These are phyloP conservation scores for Boletus eberwhitei DNA, from an alignment of 768 basidiomycete species.

Conservation along the genomic window DNA sequence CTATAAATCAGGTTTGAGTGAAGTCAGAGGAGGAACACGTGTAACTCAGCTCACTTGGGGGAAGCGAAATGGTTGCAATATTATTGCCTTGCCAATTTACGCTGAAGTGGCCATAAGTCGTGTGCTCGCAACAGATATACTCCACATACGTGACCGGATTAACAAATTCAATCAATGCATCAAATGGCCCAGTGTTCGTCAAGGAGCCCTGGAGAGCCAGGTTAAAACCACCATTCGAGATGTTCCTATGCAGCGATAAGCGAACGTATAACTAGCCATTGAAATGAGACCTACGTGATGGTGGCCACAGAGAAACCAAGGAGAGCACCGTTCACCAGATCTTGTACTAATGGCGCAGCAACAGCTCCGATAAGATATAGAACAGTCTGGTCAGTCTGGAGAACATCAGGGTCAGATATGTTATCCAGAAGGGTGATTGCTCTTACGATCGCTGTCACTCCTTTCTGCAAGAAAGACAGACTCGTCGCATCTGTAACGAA, in stretches of 20 bases:
- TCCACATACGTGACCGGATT: conserved; percentile 54
- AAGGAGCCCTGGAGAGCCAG: conserved; percentile 56
- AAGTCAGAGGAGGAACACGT: not conserved
- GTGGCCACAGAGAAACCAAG: conserved; percentile 56
- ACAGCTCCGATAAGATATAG: conserved; percentile 71
- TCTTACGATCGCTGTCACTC: conserved; percentile 53
- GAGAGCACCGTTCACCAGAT: conserved; percentile 54
- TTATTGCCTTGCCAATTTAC: conserved; percentile 60
- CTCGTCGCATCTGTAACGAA: conserved; percentile 46
- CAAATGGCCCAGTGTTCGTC: conserved; percentile 63
- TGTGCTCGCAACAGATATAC: not conserved
- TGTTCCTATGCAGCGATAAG: conserved; percentile 49
- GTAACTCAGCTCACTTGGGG: conserved; percentile 40
- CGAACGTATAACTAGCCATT: conserved; percentile 38
- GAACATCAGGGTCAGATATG: not conserved
- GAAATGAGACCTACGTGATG: conserved; percentile 42
- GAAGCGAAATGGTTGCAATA: conserved; percentile 64
- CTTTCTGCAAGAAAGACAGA: conserved; percentile 54
- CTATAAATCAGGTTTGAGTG: conserved; percentile 28
- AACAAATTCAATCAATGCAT: conserved; percentile 63
- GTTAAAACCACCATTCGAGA: conserved; percentile 61
- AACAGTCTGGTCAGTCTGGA: conserved; percentile 57
- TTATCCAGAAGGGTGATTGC: not conserved
- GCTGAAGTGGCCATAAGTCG: conserved; percentile 28
- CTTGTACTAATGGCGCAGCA: conserved; percentile 62